A percentile compares a stretch with the other conserved stretches of the same genome.
These are phyloP conservation scores for Ophiostoma perfectum DNA, from an alignment of 2,329 filamentous ascomycete species.

Conservation along the genomic window DNA sequence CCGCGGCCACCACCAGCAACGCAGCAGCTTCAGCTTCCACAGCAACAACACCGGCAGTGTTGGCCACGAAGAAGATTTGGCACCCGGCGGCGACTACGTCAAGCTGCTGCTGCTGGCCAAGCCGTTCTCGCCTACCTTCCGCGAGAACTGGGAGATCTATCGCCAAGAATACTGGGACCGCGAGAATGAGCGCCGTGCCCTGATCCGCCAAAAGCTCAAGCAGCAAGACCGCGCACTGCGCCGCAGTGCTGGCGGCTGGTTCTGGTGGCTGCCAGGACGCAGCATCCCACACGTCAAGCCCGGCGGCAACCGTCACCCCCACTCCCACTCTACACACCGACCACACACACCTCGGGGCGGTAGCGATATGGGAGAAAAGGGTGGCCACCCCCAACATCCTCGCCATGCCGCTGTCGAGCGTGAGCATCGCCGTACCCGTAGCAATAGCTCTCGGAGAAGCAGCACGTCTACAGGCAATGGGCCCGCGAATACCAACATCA, in stretches of 20 bases:
- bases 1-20: conserved; percentile 4
- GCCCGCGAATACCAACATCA: conserved; percentile 21
- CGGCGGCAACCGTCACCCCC: neutral
- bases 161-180: conserved; percentile 93
- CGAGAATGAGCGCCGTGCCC: conserved; percentile 81
- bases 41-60: conserved; percentile 17
- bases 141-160: conserved; percentile 96
- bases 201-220: conserved; percentile 65
- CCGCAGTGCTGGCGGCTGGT: conserved; percentile 63
- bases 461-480: conserved; percentile 40
- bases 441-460: conserved; percentile 47
- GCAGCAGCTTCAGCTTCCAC: conserved; percentile 13
- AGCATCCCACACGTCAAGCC: conserved; percentile 27
- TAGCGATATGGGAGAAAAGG: conserved; percentile 15
- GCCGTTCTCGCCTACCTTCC: conserved; percentile 87
- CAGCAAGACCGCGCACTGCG: conserved; percentile 63
- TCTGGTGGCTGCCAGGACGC: conserved; percentile 81
- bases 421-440: conserved; percentile 46
- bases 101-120: conserved; percentile 88
- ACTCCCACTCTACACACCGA: neutral
- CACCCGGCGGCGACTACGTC: conserved; percentile 83
- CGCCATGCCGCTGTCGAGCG: conserved; percentile 42
- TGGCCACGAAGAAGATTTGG: conserved; percentile 82
- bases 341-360: conserved; percentile 23
- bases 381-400: conserved; percentile 38